These are phyloP conservation scores for Luzula sylvatica DNA, from an alignment of 176 grass and related monocot species.

Conservation along the genomic window DNA sequence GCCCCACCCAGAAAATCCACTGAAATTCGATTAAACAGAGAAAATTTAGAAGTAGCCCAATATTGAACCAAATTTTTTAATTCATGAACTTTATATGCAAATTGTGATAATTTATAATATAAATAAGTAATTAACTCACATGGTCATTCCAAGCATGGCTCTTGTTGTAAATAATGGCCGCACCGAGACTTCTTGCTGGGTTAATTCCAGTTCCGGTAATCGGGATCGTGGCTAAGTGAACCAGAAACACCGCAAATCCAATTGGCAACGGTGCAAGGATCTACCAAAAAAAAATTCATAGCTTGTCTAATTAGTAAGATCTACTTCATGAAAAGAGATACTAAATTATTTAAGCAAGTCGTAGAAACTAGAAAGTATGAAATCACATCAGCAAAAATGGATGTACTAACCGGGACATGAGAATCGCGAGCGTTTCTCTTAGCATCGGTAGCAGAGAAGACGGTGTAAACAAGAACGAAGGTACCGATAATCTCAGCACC, in stretches of 20 bases:
- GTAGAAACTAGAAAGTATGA: neutral
- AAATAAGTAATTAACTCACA: conserved; percentile 1
- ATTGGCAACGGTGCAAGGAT: conserved; percentile 46
- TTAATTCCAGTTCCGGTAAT: conserved; percentile 51
- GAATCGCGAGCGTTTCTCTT: conserved; percentile 43
- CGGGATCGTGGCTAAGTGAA: conserved; percentile 46
- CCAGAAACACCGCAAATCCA: conserved; percentile 41
- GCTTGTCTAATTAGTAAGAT: neutral
- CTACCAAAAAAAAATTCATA: conserved; percentile 12
- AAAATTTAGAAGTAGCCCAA: neutral
- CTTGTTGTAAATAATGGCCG: conserved; percentile 46
- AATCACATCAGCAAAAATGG: neutral
- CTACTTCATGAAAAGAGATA: neutral
- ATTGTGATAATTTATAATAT: neutral
- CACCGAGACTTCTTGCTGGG: conserved; percentile 40
- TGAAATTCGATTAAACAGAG: conserved; percentile 14
- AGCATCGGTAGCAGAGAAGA: conserved; percentile 41
- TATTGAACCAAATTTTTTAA: no score
- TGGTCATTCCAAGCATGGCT: conserved; percentile 34
- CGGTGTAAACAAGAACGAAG: conserved; percentile 45
- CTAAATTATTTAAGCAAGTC: neutral
- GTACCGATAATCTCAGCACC: conserved; percentile 51
- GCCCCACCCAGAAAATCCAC: conserved; percentile 58
- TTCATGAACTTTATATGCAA: neutral
- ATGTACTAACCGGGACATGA: conserved; percentile 36